These are phyloP conservation scores for Dipteronia sinensis DNA, from an alignment of 345 rosid species.

Conservation along the genomic window DNA sequence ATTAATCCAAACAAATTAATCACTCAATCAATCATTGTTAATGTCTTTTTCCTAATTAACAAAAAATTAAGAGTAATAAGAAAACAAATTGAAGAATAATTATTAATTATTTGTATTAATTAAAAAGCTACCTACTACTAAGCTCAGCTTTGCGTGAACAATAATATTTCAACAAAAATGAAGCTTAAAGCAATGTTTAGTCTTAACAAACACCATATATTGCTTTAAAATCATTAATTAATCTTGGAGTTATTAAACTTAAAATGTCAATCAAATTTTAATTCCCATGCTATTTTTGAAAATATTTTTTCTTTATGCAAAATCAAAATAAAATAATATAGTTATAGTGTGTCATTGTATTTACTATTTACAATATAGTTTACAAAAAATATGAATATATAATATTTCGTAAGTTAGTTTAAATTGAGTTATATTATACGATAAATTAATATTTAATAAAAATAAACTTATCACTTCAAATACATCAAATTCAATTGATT, in stretches of 20 bases:
- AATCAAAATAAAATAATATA: too few relatives aligned
- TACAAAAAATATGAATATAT: neutral
- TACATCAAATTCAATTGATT: too few relatives aligned
- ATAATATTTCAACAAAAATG: neutral
- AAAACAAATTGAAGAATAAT: neutral
- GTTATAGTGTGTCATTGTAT: neutral
- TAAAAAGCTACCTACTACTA: neutral
- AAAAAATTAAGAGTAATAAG: neutral
- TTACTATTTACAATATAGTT: neutral
- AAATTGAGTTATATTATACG: too few relatives aligned
- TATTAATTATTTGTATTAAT: neutral
- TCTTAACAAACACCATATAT: neutral
- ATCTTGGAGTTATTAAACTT: neutral
- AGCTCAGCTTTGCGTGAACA: neutral
- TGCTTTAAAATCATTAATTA: neutral
- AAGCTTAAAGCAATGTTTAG: constrained; percentile 2
- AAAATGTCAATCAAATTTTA: neutral
- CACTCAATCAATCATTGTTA: neutral
- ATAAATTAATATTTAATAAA: too few relatives aligned
- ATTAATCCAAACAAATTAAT: neutral
- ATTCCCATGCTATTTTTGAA: neutral
- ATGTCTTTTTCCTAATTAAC: neutral
- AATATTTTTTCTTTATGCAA: too few relatives aligned
- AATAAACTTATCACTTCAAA: too few relatives aligned
- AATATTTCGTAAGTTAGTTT: too few relatives aligned